Percentiles rank a stretch among this genome's conserved stretches.
Evolutionary conservation across 495 filamentous ascomycete species (phyloP).

Genomic region (Hypoxylon intermedium): DNA sequence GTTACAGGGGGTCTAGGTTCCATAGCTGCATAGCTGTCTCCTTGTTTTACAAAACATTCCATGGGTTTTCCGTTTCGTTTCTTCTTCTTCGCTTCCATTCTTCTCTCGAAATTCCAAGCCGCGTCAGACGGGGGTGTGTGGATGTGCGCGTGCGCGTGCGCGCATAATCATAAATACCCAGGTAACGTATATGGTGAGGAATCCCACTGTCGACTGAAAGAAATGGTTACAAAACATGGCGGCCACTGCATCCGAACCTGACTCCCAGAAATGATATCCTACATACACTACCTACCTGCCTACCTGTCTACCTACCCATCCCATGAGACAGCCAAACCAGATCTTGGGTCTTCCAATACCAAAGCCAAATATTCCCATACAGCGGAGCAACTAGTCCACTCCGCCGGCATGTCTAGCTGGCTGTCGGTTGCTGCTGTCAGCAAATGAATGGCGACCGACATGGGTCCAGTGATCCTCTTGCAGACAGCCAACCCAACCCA

Average conservation of each 20-base stretch:
- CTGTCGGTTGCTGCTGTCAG: slow-evolving; percentile 20
- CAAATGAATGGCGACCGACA: slow-evolving; percentile 31
- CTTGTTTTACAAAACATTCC: slow-evolving; percentile 31
- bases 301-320: too few species aligned
- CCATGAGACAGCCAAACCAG: slow-evolving; percentile 8
- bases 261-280: slow-evolving; percentile 6
- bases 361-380: slow-evolving; percentile 20
- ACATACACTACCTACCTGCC: too few species aligned
- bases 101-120: slow-evolving; percentile 2
- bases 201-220: not conserved
- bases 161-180: not conserved
- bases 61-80: slow-evolving; percentile 21
- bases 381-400: slow-evolving; percentile 27
- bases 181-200: not conserved
- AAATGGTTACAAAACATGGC: slow-evolving; percentile 6
- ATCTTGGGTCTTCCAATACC: slow-evolving; percentile 8
- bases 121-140: slow-evolving; percentile 1
- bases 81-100: slow-evolving; percentile 26
- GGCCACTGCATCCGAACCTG: slow-evolving; percentile 3
- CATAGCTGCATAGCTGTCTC: not conserved
- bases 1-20: not conserved
- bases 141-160: not conserved
- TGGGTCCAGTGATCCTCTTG: slow-evolving; percentile 38
- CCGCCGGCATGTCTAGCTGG: slow-evolving; percentile 30
- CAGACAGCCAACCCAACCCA: slow-evolving; percentile 35